Conservation (phyloP, 257 asterid genomes). For the Schizonepeta tenuifolia region DNA sequence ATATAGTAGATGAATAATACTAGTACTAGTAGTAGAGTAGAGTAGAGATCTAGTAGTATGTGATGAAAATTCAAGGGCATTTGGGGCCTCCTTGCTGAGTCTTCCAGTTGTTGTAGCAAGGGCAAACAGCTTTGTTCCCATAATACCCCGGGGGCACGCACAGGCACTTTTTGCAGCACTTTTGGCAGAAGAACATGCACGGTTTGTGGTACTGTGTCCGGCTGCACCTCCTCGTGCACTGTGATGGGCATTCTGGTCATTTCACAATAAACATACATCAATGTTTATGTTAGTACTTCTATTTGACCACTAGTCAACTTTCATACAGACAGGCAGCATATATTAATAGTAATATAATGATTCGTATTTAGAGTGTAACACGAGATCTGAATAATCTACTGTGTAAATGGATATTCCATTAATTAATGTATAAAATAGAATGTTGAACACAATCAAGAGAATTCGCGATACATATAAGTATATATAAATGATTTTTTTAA, state of each 20-base stretch:
- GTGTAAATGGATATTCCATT: not conserved
- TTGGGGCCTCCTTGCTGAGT: constrained; percentile 81
- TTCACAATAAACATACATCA: constrained; percentile 8
- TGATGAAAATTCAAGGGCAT: constrained; percentile 58
- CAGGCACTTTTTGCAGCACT: constrained; percentile 74
- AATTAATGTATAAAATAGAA: not conserved
- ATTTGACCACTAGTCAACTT: constrained; percentile 30
- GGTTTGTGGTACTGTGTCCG: constrained; percentile 71
- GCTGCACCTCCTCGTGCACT: constrained; percentile 67
- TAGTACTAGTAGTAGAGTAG: not conserved
- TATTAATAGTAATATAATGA: too few relatives aligned
- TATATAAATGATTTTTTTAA: not conserved
- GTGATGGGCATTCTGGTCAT: constrained; percentile 74
- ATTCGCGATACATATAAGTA: not conserved
- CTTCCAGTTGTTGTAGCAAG: constrained; percentile 92
- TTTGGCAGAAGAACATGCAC: constrained; percentile 85
- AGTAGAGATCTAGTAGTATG: not conserved
- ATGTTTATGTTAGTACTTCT: not conserved
- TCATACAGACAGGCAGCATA: too few relatives aligned
- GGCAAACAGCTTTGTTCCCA: constrained; percentile 79
- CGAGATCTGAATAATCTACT: not conserved
- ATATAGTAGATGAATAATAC: not conserved
- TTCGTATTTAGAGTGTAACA: not conserved
- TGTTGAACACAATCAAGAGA: constrained; percentile 1
- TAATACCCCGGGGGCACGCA: constrained; percentile 89